Evolutionary conservation across 805 yeast genomes (phyloP), one percentile per base, ranked within the genome.

Genomic region (Debaryomyces castellii): DNA sequence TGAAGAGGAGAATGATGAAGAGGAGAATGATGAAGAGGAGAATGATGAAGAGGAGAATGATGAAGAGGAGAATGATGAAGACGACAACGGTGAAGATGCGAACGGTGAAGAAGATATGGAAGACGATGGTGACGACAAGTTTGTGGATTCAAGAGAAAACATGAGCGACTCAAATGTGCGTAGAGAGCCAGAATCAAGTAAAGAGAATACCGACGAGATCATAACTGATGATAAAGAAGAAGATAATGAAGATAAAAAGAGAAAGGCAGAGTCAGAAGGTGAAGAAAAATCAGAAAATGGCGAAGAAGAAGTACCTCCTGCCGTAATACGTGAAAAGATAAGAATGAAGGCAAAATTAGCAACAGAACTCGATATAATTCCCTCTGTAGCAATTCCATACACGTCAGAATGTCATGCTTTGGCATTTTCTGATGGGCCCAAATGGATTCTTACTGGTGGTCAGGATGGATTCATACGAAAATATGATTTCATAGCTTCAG

Each of bases 391-490:
- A 1, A 83, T 91, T 9, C 92, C 96, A 1, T 89, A 88, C 55
- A 76, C 89, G 1, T 69, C 88, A 1, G 83, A 87, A 22, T 85
- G 94, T 25, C 89, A 89, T 64, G 78, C 94, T 2, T 54, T 92
- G 28, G 85, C 91, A 1, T 70, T 89, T 39, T 80, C 96, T 1
- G 81, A 79, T 55, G 96, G 95, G 5, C 84, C 90, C 35, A 84
- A 83, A 58, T 91, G 90, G 85, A 72, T 94, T 33, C 85, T 91
- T 56, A 85, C 96, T 0, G 99, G 99, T 17, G 98, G 98, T 8
- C 92, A 87, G 52, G 99, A 94, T 64, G 99, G 99, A 4, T 88
- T 83, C 56, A 87, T 94, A 27, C 73, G 99, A 40, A 90, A 87
- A 60, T 94, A 85, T 67, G 96, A 94, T 65, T 85, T 94, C 51